Evolutionary conservation across 495 filamentous ascomycete genomes (phyloP).

Genomic region (Staphylotrichum tortipilum): DNA sequence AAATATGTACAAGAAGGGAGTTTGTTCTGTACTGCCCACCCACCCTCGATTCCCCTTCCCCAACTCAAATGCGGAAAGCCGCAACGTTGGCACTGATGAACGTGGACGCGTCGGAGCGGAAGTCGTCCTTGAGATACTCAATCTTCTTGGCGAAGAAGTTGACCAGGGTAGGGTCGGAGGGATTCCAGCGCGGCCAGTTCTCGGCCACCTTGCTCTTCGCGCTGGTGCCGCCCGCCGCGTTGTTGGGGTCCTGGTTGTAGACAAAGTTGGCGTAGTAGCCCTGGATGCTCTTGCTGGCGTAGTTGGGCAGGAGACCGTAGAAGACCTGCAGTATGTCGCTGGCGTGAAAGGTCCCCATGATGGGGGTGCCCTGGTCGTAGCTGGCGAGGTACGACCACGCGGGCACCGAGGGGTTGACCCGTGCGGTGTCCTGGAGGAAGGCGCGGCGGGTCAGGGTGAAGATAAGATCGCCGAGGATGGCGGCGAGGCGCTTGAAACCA

Average conservation of each 20-base stretch:
- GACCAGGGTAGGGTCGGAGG: conserved; percentile 43
- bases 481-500: conserved; percentile 66
- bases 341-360: conserved; percentile 66
- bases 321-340: conserved; percentile 60
- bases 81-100: conserved; percentile 40
- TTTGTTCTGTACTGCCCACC: too few species aligned
- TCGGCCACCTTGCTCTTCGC: conserved; percentile 24
- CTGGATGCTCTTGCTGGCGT: conserved; percentile 50
- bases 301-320: conserved; percentile 51
- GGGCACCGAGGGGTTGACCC: conserved; percentile 46
- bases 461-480: conserved; percentile 62
- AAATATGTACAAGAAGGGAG: not conserved
- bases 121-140: conserved; percentile 49
- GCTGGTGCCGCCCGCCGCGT: conserved; percentile 28
- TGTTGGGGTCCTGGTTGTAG: conserved; percentile 57
- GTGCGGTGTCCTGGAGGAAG: conserved; percentile 38
- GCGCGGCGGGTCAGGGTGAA: conserved; percentile 56
- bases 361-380: conserved; percentile 58
- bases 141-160: conserved; percentile 43
- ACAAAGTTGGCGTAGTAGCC: conserved; percentile 60
- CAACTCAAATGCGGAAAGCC: conserved; percentile 46
- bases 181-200: conserved; percentile 56
- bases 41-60: too few species aligned
- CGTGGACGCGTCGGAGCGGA: conserved; percentile 42
- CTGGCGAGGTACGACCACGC: conserved; percentile 64